Conservation (phyloP, 176 grass and related monocot species). For the Pontederia crassipes region DNA sequence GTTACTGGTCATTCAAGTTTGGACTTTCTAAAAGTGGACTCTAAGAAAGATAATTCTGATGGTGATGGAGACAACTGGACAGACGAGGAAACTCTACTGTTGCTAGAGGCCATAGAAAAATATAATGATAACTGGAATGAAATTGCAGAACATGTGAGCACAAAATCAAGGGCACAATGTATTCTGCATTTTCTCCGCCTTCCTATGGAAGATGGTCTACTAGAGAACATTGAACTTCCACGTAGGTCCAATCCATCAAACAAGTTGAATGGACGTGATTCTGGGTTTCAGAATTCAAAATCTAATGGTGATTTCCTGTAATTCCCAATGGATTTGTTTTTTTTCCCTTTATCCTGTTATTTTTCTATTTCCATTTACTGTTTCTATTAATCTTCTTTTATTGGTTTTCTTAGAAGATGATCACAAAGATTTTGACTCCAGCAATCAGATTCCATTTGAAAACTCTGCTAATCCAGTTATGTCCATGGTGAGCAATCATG, state of each 20-base stretch:
- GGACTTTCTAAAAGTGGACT: constrained; percentile 64
- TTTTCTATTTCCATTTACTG: constrained; percentile 12
- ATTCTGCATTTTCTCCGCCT: constrained; percentile 91
- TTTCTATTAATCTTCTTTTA: constrained; percentile 2
- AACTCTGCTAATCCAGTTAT: constrained; percentile 91
- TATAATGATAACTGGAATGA: constrained; percentile 67
- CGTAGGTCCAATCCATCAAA: constrained; percentile 14
- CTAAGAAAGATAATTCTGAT: constrained; percentile 39
- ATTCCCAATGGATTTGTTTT: background rate
- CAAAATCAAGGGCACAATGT: constrained; percentile 89
- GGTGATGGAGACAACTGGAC: constrained; percentile 67
- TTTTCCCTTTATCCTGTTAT: constrained; percentile 13
- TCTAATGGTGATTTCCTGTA: constrained; percentile 56
- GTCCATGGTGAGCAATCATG: constrained; percentile 62
- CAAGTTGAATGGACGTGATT: constrained; percentile 9
- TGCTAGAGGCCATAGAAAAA: constrained; percentile 84
- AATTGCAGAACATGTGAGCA: constrained; percentile 75
- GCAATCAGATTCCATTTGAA: constrained; percentile 64
- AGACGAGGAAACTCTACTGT: constrained; percentile 71
- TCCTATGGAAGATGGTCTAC: constrained; percentile 59
- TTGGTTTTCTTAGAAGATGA: constrained; percentile 23
- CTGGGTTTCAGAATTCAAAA: constrained; percentile 28
- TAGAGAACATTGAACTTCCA: constrained; percentile 61
- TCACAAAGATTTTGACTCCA: constrained; percentile 33
- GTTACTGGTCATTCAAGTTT: constrained; percentile 73